These are phyloP conservation scores for Phytophthora gonapodyides DNA, from an alignment of 352 stramenopile species.

Conservation along the genomic window DNA sequence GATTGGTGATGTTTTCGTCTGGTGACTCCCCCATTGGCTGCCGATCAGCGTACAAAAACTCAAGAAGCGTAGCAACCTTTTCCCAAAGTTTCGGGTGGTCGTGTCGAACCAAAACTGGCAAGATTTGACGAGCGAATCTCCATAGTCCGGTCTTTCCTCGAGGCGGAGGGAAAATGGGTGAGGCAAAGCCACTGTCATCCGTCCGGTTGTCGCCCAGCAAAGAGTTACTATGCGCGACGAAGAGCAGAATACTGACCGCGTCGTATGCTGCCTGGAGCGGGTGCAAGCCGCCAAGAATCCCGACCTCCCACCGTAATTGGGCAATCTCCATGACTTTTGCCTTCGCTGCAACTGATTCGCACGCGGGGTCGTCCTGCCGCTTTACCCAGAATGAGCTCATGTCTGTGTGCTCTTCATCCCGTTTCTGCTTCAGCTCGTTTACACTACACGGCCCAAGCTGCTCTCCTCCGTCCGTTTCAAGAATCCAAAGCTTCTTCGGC, in stretches of 20 bases:
- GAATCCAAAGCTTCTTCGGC: conserved; percentile 53
- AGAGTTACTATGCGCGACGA: conserved; percentile 66
- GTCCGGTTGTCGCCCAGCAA: conserved; percentile 36
- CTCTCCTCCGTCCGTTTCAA: conserved; percentile 41
- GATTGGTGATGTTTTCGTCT: conserved; percentile 45
- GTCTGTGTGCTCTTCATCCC: conserved; percentile 32
- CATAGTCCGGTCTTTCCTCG: conserved; percentile 57
- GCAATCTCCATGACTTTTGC: conserved; percentile 61
- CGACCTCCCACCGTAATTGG: conserved; percentile 83
- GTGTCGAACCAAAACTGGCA: conserved; percentile 57
- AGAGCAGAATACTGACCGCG: conserved; percentile 64
- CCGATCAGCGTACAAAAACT: conserved; percentile 60
- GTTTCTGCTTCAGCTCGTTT: conserved; percentile 55
- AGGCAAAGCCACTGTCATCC: conserved; percentile 14
- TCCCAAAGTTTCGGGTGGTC: conserved; percentile 59
- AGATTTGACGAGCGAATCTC: conserved; percentile 47
- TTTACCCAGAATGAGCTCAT: conserved; percentile 39
- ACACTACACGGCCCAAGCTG: conserved; percentile 44
- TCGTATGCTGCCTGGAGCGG: conserved; percentile 71
- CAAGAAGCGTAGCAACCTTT: conserved; percentile 60
- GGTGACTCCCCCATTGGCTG: conserved; percentile 19
- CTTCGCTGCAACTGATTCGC: conserved; percentile 32
- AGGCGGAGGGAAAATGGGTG: conserved; percentile 61
- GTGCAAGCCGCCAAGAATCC: conserved; percentile 51
- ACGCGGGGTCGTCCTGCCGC: conserved; percentile 42